Base-by-base conservation (phyloP, 116 monocot species). In the Iris pallida region DNA sequence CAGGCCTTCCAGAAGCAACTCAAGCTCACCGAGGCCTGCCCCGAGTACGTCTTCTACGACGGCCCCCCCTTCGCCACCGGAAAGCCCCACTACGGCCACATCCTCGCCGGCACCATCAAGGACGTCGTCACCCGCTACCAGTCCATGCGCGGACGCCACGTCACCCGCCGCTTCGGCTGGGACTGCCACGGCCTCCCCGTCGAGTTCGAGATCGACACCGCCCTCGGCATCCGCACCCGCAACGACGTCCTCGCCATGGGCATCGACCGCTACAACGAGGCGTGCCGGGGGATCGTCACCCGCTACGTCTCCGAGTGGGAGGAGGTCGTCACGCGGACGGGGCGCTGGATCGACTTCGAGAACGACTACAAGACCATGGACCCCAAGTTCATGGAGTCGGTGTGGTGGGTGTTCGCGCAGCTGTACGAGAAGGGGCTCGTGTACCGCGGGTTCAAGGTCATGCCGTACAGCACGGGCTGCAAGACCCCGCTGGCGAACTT, bases 331-430 rank as follows among this genome's bases (percentile, higher is more conserved):
- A 98, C 90, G 0, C 79, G 98, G 41, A 80, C 85, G 1, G 98
- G 98, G 0, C 62, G 98, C 15, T 98, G 98, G 98, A 98, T 98
- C 56, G 98, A 98, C 60, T 98, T 98, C 68, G 82, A 68, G 70
- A 83, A 90, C 40, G 98, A 88, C 49, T 98, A 98, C 68, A 98
- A 98, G 82, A 98, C 98, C 30, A 98, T 98, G 98, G 93, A 98
- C 61, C 75, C 68, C 7, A 60, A 66, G 41, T 98, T 81, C 76
- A 98, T 98, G 98, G 98, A 98, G 76, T 69, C 73, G 2, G 70
- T 98, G 40, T 98, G 98, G 98, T 98, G 98, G 98, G 98, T 93
- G 63, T 98, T 98, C 41, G 65, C 78, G 1, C 71, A 88, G 86
- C 83, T 98, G 5, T 88, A 60, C 42, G 75, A 90, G 44, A 98